Conservation (phyloP, 2,329 filamentous ascomycete genomes). For the Parafenestella ontariensis region DNA sequence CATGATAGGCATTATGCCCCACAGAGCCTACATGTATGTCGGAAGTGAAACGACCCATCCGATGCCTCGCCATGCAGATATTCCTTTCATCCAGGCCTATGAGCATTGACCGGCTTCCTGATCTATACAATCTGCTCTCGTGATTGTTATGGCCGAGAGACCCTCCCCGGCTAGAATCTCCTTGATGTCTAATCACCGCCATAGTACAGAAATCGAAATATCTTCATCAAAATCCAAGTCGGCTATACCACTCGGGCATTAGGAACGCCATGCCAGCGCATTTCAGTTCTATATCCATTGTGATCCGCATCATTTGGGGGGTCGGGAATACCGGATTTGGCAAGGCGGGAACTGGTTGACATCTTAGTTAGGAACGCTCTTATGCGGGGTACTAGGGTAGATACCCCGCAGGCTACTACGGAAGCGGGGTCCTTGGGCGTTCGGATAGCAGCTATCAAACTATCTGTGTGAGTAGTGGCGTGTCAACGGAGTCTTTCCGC, state of each 20-base stretch:
- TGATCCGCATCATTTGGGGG: neutral
- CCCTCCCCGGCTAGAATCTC: neutral
- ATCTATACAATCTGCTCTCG: too few species aligned
- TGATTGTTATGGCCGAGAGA: neutral
- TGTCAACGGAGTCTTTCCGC: slow-evolving; percentile 15
- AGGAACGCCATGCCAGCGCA: neutral
- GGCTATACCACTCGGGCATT: neutral
- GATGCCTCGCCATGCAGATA: too few species aligned
- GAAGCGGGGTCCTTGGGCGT: slow-evolving; percentile 13
- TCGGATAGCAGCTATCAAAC: slow-evolving; percentile 17
- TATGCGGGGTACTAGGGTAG: slow-evolving; percentile 25
- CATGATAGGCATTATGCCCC: too few species aligned
- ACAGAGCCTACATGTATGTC: too few species aligned
- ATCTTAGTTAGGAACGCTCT: slow-evolving; percentile 1
- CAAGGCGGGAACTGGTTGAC: slow-evolving; percentile 7
- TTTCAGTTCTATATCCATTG: neutral
- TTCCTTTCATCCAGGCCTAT: too few species aligned
- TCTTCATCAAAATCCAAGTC: neutral
- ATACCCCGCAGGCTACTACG: slow-evolving; percentile 27
- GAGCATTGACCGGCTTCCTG: too few species aligned
- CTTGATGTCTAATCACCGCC: neutral
- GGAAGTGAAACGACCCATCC: too few species aligned
- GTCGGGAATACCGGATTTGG: slow-evolving; percentile 15
- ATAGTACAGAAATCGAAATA: neutral
- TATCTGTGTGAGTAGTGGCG: slow-evolving; percentile 14